A percentile compares a stretch with the other conserved stretches of the same genome.
phyloP scores from a whole-genome alignment of 306 rosid genomes.

The Crataegus laevigata region DNA sequence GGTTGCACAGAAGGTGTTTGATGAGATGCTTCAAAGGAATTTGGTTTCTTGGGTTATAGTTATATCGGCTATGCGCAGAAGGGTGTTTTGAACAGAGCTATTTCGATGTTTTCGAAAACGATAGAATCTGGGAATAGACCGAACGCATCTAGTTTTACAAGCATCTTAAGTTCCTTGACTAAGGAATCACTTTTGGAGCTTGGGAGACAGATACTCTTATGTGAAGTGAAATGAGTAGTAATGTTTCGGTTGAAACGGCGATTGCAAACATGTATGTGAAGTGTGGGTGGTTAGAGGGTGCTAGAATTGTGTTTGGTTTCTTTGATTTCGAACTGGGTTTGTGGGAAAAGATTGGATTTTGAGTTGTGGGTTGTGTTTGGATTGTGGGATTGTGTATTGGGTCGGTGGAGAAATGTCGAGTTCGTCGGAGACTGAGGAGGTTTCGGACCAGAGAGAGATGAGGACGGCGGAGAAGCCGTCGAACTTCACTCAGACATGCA shows the following conservation, averaged over 20 bases:
- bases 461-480: conserved; percentile 40
- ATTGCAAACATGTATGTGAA: conserved; percentile 51
- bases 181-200: conserved; percentile 25
- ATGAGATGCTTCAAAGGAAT: conserved; percentile 39
- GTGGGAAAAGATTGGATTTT: neutral
- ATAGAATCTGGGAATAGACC: conserved; percentile 31
- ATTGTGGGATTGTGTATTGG: neutral
- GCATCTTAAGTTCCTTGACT: conserved; percentile 30
- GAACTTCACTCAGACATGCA: conserved; percentile 54
- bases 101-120: conserved; percentile 29
- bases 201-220: conserved; percentile 46
- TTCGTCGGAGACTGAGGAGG: conserved; percentile 31
- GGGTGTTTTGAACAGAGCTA: conserved; percentile 30
- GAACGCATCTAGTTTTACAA: conserved; percentile 28
- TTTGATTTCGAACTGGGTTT: neutral
- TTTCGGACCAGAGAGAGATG: conserved; percentile 24
- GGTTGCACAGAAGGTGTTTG: conserved; percentile 36
- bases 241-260: conserved; percentile 26
- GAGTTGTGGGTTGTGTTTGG: neutral
- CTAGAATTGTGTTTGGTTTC: conserved; percentile 17
- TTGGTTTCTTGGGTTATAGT: conserved; percentile 35
- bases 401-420: conserved; percentile 31
- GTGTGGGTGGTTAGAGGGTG: conserved; percentile 51
- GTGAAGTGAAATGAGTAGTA: conserved; percentile 23
- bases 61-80: conserved; percentile 38